Base-by-base conservation (phyloP, 208 protist genomes). In the Leishmania major region DNA sequence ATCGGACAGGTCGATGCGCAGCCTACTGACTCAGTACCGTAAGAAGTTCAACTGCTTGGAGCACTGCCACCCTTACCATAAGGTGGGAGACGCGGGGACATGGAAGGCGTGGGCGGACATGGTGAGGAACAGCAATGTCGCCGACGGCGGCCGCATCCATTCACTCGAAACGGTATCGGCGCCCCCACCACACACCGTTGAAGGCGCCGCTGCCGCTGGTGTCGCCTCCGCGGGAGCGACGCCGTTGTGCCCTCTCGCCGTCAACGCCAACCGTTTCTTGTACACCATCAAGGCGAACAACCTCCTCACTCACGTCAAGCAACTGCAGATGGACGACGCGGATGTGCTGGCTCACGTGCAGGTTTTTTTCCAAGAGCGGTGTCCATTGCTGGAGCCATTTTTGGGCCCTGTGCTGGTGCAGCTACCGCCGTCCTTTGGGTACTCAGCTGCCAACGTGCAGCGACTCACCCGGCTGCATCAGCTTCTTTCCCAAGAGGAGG, bases 41-140 rank as follows among this genome's bases (percentile, higher is more conserved):
- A 84, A 75, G 53, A 93, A 93, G 79, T 96, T 96, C 80, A 86
- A 88, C 82, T 92, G 85, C 76, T 89, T 96, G 15, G 93, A 95
- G 82, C 93, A 96, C 85, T 96, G 93, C 83, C 94, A 96, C 80
- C 88, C 91, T 19, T 96, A 89, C 73, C 91, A 96, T 82, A 88
- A 85, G 55, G 83, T 93, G 2, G 82, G 81, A 31, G 90, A 94
- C 51, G 75, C 80, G 40, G 69, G 66, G 0, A 85, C 86, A 71
- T 96, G 93, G 91, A 78, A n/a, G 28, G 79, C 60, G 55, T 96
- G 93, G 91, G 80, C 75, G 37, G 84, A 89, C 40, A 89, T 94
- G 86, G 84, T 87, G 81, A 43, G 60, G 60, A 71, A 86, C 76
- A 86, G 74, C 83, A 78, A 80, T 72, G 37, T 49, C 73, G 31